Evolutionary conservation across 768 basidiomycete genomes (phyloP).

Genomic region (Rickenella mellea): DNA sequence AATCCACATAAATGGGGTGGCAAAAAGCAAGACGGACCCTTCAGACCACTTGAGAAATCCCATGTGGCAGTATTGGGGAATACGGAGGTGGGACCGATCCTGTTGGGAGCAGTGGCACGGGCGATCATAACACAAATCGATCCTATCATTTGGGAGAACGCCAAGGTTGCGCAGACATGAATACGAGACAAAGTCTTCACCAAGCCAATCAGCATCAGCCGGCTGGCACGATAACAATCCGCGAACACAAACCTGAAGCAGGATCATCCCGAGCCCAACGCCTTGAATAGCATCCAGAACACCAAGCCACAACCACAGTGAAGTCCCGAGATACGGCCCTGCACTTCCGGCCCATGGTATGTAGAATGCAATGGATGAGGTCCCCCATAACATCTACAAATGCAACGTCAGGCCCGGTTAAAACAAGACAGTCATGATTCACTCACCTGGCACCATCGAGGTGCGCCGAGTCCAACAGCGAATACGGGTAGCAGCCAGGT

Average conservation of each 20-base stretch:
- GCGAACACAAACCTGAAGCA: slow-evolving; percentile 43
- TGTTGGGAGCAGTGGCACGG: slow-evolving; percentile 81
- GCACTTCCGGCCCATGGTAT: slow-evolving; percentile 85
- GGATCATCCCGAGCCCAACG: slow-evolving; percentile 87
- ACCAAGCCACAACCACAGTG: slow-evolving; percentile 92
- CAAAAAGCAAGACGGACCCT: slow-evolving; percentile 30
- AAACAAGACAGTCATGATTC: neutral
- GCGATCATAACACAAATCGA: slow-evolving; percentile 89
- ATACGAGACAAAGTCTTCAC: slow-evolving; percentile 76
- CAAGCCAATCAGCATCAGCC: slow-evolving; percentile 10
- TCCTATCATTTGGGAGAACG: slow-evolving; percentile 84
- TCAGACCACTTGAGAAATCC: slow-evolving; percentile 69
- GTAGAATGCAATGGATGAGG: slow-evolving; percentile 85
- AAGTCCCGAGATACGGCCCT: slow-evolving; percentile 85
- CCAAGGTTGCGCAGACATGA: slow-evolving; percentile 89
- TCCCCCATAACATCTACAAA: slow-evolving; percentile 82
- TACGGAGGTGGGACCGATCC: slow-evolving; percentile 81
- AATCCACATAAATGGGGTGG: slow-evolving; percentile 5
- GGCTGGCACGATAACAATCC: neutral
- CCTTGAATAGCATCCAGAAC: slow-evolving; percentile 92
- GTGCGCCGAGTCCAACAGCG: slow-evolving; percentile 89
- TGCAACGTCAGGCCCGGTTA: slow-evolving; percentile 3
- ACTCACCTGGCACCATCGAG: slow-evolving; percentile 84
- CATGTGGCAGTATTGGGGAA: slow-evolving; percentile 90
- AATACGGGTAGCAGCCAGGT: slow-evolving; percentile 94